Percentiles rank a stretch among this genome's conserved stretches.
Conservation (phyloP, 768 basidiomycete species). For the Psilocybe cyanescens region DNA sequence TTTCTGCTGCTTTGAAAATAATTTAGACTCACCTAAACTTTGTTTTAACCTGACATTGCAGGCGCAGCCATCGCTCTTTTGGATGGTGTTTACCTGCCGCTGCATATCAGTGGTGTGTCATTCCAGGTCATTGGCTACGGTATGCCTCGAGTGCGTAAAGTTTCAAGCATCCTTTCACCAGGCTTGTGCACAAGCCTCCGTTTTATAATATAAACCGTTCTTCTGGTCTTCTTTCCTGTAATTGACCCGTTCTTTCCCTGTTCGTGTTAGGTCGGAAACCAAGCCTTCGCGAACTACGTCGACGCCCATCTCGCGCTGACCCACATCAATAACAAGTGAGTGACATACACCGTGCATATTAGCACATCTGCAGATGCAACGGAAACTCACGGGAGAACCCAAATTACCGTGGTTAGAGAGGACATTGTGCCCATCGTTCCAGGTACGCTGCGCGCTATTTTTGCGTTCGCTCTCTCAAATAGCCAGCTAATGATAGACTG, state of each 20-base stretch:
- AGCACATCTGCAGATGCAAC: background rate
- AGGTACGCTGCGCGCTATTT: slow-evolving; percentile 23
- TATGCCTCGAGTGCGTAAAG: slow-evolving; percentile 39
- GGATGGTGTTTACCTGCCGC: slow-evolving; percentile 57
- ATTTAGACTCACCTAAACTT: background rate
- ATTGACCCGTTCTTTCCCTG: background rate
- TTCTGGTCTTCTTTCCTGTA: background rate
- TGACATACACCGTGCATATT: background rate
- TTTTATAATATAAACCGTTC: background rate
- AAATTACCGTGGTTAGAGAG: slow-evolving; percentile 27
- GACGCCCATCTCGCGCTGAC: slow-evolving; percentile 52
- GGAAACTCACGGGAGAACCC: background rate
- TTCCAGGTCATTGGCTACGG: slow-evolving; percentile 44
- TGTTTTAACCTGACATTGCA: slow-evolving; percentile 5
- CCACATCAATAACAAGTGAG: slow-evolving; percentile 63
- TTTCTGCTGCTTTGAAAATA: background rate
- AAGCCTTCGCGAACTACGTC: slow-evolving; percentile 64
- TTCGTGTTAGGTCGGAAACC: slow-evolving; percentile 51
- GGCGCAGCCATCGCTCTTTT: slow-evolving; percentile 61
- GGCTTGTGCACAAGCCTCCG: background rate
- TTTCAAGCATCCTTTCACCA: slow-evolving; percentile 15
- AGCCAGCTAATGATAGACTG: background rate
- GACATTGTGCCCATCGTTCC: slow-evolving; percentile 46
- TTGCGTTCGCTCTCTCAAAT: background rate
- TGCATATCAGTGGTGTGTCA: slow-evolving; percentile 45